Conservation (phyloP, 169 alveolate genomes). For the Plasmodium gaboni region DNA sequence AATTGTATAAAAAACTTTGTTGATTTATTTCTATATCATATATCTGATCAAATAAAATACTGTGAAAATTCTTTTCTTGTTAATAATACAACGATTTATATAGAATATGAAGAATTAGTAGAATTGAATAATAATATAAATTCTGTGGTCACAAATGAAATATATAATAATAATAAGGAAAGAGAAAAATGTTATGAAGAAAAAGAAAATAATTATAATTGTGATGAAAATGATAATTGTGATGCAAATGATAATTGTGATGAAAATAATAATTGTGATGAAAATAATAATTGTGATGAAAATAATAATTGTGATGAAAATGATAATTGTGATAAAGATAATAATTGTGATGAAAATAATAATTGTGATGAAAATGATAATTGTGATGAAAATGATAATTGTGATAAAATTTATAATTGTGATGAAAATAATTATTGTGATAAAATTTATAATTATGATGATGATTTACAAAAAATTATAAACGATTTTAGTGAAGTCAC, state of each 20-base stretch:
- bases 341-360: background rate
- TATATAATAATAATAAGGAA: too few relatives aligned
- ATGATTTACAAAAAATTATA: constrained; percentile 1
- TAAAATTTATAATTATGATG: background rate
- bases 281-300: background rate
- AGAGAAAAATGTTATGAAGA: too few relatives aligned
- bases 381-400: background rate
- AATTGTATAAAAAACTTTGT: constrained; percentile 58
- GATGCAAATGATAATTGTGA: background rate
- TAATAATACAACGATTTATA: constrained; percentile 38
- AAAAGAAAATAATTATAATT: background rate
- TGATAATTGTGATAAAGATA: background rate
- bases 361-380: background rate
- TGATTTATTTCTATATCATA: constrained; percentile 52
- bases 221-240: background rate
- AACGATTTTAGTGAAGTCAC: constrained; percentile 30
- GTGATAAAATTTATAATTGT: background rate
- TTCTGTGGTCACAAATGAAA: too few relatives aligned
- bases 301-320: background rate
- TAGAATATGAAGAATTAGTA: background rate
- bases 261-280: background rate
- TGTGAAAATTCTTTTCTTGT: constrained; percentile 20
- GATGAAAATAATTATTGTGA: background rate
- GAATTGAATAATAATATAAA: too few relatives aligned
- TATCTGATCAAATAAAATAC: constrained; percentile 12